Evolutionary conservation across 768 basidiomycete species (phyloP), one percentile per base, ranked within the genome.

Genomic region (Lactifluus pinguis): DNA sequence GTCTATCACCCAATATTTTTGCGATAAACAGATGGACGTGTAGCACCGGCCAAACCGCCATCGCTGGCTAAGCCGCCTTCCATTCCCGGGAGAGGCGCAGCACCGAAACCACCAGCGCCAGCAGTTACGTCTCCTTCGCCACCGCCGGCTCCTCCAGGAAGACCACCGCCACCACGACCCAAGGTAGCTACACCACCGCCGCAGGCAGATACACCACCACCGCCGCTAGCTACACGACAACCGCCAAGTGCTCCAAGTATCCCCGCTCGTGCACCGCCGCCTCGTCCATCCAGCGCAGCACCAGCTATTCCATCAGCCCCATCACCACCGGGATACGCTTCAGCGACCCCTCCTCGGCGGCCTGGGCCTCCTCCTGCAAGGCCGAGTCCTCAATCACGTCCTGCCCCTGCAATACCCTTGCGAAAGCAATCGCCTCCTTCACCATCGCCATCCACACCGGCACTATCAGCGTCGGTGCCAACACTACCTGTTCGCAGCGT

Each of bases 281-380:
- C 69, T 9, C 66, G 70, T 13, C 74, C 76, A 29, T 60, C 74
- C 25, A 77, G 81, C 53, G 69, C 68, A 10, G 67, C 69, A 0
- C 72, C 74, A 6, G 36, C 71, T 41, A 66, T 68, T 34, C 67
- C 69, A 30, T 60, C 60, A 13, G 50, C 56, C 9, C 64, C 72
- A 14, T 64, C 70, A 15, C 63, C 59, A 1, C 62, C 72, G 15
- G 62, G 25, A 25, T 25, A 25, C 32, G 29, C 70, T n/a, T 76
- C 48, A 75, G 80, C 45, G 72, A 59, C 62, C 6, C 57, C 76
- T 11, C 77, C 80, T 41, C 55, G 69, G 2, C 72, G 71, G 15
- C 76, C 79, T 8, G 56, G 66, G 32, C 69, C 74, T 50, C 67
- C 74, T 44, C 64, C 67, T 55, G 57, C 68, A n/a, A 72, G 53